Base-by-base conservation (phyloP, 1,284 basidiomycete species). In the Entoloma clypeatum region DNA sequence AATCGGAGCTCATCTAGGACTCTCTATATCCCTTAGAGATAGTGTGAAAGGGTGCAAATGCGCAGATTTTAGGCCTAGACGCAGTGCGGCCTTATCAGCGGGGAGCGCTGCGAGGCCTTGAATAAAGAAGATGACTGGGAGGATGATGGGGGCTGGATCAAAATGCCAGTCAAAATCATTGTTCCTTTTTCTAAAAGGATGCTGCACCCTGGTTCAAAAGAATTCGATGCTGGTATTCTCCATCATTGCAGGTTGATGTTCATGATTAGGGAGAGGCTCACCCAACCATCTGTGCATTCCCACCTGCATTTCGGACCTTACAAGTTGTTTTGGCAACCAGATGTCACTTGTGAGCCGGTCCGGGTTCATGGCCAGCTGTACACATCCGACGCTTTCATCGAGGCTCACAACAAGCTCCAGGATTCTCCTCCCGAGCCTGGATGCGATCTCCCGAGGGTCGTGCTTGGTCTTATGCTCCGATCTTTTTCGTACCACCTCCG, bases 401-500 rank as follows among this genome's bases (percentile, higher is more conserved):
- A 38, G 10, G 47, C 44, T 18, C 45, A 52, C 26, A 14, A 34
- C 21, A 34, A 39, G n/a, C 38, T 52, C 16, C 48, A 49, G 27
- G 32, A 38, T 4, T 39, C 38, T 14, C 43, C 45, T 1, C 3
- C 18, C 2, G 44, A 45, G 30, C 47, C 46, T 10, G 44, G 37
- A 8, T 47, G 44, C 18, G 23, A 34, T 1, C 44, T 47, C 3
- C 41, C 39, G 14, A 26, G 34, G 16, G 40, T 48, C 1, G 36
- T 54, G 3, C 38, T 44, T 4, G 50, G 38, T 8, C 8, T 52
- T 7, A 54, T 54, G 52, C 44, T 52, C 23, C 48, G 43, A 35
- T 54, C 46, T 0, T n/a, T n/a, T n/a, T n/a, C n/a, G n/a, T n/a
- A n/a, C n/a, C n/a, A n/a, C n/a, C n/a, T n/a, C n/a, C n/a, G n/a